These are phyloP conservation scores for Ochetophila trinervis DNA, from an alignment of 306 rosid genomes.

Conservation along the genomic window DNA sequence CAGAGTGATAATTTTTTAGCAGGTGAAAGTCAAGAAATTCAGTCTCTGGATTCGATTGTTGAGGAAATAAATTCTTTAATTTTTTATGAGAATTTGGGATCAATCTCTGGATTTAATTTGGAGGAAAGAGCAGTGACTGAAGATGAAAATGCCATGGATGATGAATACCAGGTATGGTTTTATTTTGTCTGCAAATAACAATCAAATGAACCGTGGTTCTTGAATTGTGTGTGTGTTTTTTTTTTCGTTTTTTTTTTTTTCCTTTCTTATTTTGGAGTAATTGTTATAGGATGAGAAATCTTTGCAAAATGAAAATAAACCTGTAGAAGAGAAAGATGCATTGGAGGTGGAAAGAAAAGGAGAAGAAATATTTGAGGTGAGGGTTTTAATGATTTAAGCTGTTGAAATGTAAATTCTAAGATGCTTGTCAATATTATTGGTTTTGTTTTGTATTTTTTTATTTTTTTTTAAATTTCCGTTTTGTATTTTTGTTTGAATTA, in stretches of 20 bases:
- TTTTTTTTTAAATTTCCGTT: background rate
- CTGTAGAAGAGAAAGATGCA: constrained; percentile 11
- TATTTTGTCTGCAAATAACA: too few relatives aligned
- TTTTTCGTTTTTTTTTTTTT: too few relatives aligned
- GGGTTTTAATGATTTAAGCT: background rate
- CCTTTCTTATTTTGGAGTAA: background rate
- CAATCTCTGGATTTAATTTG: too few relatives aligned
- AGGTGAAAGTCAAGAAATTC: constrained; percentile 35
- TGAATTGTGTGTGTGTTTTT: too few relatives aligned
- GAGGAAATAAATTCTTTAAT: constrained; percentile 24
- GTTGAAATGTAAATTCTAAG: background rate
- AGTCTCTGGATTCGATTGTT: constrained; percentile 32
- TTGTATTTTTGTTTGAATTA: constrained; percentile 2
- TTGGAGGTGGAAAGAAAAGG: constrained; percentile 4
- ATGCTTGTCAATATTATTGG: background rate
- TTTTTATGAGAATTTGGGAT: too few relatives aligned
- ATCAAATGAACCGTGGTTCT: too few relatives aligned
- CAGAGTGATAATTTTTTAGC: constrained; percentile 30
- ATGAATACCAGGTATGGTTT: too few relatives aligned
- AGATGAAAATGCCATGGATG: too few relatives aligned
- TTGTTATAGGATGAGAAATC: constrained; percentile 16
- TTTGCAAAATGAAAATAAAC: constrained; percentile 12
- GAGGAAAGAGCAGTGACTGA: too few relatives aligned
- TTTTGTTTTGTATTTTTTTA: background rate
- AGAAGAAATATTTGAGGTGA: constrained; percentile 4